These are phyloP conservation scores for Elongisporangium anandrum DNA, from an alignment of 352 stramenopile genomes.

Conservation along the genomic window DNA sequence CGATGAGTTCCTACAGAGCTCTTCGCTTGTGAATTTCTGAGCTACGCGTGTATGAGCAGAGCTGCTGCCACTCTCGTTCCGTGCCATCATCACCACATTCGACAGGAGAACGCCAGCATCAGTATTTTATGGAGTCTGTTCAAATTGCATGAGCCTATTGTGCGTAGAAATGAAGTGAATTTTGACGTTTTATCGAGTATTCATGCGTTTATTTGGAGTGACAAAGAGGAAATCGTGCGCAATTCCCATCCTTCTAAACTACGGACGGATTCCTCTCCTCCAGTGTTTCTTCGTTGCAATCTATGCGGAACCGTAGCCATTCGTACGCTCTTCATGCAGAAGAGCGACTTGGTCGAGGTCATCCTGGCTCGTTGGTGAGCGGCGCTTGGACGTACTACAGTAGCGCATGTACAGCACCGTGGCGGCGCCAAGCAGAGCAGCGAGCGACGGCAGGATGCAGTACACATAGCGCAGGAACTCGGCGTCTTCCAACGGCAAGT, in stretches of 20 bases:
- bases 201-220: background rate
- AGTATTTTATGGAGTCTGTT: background rate
- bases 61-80: background rate
- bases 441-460: slow-evolving; percentile 61
- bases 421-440: slow-evolving; percentile 46
- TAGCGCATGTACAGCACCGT: slow-evolving; percentile 78
- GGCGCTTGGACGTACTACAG: slow-evolving; percentile 34
- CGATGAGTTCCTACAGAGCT: background rate
- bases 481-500: slow-evolving; percentile 45
- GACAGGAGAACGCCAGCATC: background rate
- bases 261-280: background rate
- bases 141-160: background rate
- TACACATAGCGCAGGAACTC: slow-evolving; percentile 75
- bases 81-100: background rate
- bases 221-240: background rate
- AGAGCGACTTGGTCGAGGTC: background rate
- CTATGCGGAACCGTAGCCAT: background rate
- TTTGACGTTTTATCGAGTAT: background rate
- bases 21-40: background rate
- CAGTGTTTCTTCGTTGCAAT: background rate
- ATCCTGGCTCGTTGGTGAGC: slow-evolving; percentile 1
- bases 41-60: background rate
- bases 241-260: background rate
- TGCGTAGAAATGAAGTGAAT: background rate
- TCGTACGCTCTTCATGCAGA: background rate